Percentiles rank a stretch among this genome's conserved stretches.
phyloP scores from a whole-genome alignment of 2,329 filamentous ascomycete genomes.

The Venturia nashicola region DNA sequence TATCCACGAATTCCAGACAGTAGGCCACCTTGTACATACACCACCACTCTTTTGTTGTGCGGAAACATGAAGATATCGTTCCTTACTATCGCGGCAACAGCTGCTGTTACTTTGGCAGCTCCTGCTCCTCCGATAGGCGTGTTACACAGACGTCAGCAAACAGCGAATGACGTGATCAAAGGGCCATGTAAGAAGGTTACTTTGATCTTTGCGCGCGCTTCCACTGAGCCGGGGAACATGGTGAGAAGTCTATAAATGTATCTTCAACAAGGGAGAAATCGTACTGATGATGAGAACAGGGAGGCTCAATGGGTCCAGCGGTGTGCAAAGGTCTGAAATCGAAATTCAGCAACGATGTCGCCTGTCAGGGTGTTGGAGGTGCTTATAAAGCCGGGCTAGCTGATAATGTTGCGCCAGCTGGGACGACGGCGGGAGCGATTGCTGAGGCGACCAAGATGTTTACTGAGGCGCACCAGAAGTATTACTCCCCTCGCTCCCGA shows the following conservation, averaged over 20 bases:
- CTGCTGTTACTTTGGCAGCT: too few species aligned
- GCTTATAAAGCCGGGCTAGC: neutral
- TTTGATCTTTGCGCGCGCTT: constrained; percentile 30
- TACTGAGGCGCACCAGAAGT: neutral
- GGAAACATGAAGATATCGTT: too few species aligned
- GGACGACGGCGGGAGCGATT: constrained; percentile 6
- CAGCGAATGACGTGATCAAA: constrained; percentile 24
- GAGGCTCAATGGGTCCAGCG: neutral
- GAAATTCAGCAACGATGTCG: neutral
- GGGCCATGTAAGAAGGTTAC: constrained; percentile 25
- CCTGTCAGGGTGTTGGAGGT: neutral
- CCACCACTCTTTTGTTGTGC: too few species aligned
- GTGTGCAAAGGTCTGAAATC: neutral
- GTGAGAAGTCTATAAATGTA: neutral
- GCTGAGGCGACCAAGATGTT: constrained; percentile 9
- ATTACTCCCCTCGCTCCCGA: neutral
- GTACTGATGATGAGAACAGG: neutral
- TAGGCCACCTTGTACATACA: too few species aligned
- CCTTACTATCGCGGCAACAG: too few species aligned
- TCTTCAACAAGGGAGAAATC: too few species aligned
- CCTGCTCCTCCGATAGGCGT: too few species aligned
- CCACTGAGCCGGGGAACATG: constrained; percentile 28
- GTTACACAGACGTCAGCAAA: constrained; percentile 3
- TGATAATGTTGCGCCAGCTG: constrained; percentile 6
- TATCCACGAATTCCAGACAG: too few species aligned